phyloP scores from a whole-genome alignment of 257 asterid species.

The Solanum pennellii region DNA sequence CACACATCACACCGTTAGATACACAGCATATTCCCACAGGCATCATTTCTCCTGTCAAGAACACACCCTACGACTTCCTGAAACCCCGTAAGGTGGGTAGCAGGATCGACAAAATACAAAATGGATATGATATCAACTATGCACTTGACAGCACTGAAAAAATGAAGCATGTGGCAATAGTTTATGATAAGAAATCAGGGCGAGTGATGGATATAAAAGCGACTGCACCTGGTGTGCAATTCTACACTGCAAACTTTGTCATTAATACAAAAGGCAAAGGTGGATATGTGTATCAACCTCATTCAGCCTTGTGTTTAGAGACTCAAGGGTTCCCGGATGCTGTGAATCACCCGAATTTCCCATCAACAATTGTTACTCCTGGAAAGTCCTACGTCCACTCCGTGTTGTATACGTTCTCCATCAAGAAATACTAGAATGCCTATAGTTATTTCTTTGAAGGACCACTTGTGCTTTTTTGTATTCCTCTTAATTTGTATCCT shows the following conservation, averaged over 20 bases:
- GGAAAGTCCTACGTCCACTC: constrained; percentile 39
- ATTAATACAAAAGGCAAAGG: constrained; percentile 1
- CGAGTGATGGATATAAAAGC: not conserved
- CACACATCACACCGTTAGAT: not conserved
- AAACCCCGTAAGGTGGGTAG: constrained; percentile 2
- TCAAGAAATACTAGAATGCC: not conserved
- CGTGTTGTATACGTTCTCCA: constrained; percentile 33
- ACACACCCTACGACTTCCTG: constrained; percentile 8
- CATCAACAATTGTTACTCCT: constrained; percentile 45
- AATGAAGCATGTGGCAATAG: not conserved
- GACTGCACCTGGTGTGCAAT: constrained; percentile 4
- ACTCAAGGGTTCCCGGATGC: constrained; percentile 90
- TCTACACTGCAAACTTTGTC: not conserved
- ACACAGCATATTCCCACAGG: constrained; percentile 1
- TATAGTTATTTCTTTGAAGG: not conserved
- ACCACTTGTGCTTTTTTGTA: not conserved
- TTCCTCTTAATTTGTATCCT: not conserved
- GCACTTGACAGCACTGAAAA: not conserved
- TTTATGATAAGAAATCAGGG: constrained; percentile 5
- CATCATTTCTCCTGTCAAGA: not conserved
- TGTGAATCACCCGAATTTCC: constrained; percentile 67
- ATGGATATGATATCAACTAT: constrained; percentile 12
- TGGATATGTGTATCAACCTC: constrained; percentile 2
- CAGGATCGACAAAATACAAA: not conserved
- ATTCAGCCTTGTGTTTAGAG: constrained; percentile 14